Evolutionary conservation across 2,329 filamentous ascomycete genomes (phyloP), one percentile per base, ranked within the genome.

Genomic region (Rutstroemia sp.): DNA sequence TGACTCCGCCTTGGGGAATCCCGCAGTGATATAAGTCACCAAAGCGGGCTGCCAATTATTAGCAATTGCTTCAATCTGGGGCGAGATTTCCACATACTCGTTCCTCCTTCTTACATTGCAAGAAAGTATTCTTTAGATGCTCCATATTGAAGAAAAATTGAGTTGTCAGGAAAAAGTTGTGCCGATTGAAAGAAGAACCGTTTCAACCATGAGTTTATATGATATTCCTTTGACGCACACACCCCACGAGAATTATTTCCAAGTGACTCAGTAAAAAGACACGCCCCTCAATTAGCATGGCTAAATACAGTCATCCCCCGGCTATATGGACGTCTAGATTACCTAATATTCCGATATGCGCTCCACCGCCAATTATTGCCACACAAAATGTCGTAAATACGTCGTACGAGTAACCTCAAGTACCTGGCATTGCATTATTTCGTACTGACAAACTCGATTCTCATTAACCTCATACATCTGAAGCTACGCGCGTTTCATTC

Each of bases 1-100:
- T 67, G 89, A 85, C 65, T 88, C 82, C n/a, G 86, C 78, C 38
- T 82, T 88, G 16, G 94, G 94, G 70, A 86, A 99, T 56, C 94
- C 94, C 57, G 92, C 92, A 25, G 94, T 99, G 69, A 96, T 90
- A 78, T 99, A 99, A 27, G 92, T 92, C 62, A 99, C 89, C 60
- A 99, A 80, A 51, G 94, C 92, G 7, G 67, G 58, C 66, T 69
- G 34, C 56, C 14, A 54, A 48, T 25, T 6, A 27, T 54, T 38
- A 63, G 57, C 49, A 16, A 54, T 56, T 58, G 47, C 49, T 25
- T 19, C 39, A 12, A 27, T 48, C 21, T 51, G 58, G 49, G 10
- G 16, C 44, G 37, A 47, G 39, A 21, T 48, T 23, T 46, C 25
- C 55, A 66, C 70, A 39, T 62, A 73, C 72, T 61, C 72, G 69